Conservation (phyloP, 73 alveolate genomes). For the Uronychia binucleata region DNA sequence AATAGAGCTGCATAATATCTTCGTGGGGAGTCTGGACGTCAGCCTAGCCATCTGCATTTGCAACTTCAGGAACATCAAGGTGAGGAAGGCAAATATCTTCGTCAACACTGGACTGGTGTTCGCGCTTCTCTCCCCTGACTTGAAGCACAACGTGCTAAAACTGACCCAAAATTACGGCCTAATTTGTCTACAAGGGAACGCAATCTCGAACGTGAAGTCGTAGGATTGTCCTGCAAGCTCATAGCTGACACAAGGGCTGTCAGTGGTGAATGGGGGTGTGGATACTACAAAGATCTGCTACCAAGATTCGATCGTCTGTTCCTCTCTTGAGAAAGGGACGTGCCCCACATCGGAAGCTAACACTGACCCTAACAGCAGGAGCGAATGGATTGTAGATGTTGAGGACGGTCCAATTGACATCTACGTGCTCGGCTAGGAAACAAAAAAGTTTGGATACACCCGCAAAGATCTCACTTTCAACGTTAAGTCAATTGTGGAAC, state of each 20-base stretch:
- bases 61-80: background rate
- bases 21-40: background rate
- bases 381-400: background rate
- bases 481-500: background rate
- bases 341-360: background rate
- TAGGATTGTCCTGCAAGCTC: background rate
- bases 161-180: background rate
- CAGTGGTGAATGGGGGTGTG: background rate
- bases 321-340: background rate
- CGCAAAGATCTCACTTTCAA: background rate
- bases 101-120: background rate
- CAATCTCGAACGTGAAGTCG: background rate
- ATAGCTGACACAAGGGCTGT: background rate
- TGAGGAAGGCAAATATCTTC: background rate
- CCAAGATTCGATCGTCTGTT: background rate
- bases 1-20: background rate
- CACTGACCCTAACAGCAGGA: background rate
- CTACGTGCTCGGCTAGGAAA: background rate
- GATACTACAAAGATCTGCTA: background rate
- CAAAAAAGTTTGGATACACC: background rate
- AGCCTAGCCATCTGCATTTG: background rate
- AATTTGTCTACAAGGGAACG: background rate
- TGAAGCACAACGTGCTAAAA: background rate
- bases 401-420: background rate
- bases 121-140: background rate